Percentiles rank a stretch among this genome's conserved stretches.
Evolutionary conservation across 441 rosid genomes (phyloP).

Genomic region (Eutrema salsugineum): DNA sequence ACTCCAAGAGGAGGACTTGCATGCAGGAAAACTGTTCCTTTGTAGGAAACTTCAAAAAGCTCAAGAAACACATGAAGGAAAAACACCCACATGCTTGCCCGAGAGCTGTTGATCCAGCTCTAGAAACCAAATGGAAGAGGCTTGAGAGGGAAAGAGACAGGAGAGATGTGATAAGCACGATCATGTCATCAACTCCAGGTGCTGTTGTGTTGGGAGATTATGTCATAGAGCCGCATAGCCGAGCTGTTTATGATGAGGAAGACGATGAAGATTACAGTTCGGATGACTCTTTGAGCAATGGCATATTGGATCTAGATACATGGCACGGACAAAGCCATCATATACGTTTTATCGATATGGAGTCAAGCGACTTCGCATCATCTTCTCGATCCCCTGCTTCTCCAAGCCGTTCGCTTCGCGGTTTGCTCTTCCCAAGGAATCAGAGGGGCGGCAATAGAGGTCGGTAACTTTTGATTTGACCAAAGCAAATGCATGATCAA

Average conservation of each 20-base stretch:
- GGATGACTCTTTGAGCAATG: constrained; percentile 53
- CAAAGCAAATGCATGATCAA: not conserved
- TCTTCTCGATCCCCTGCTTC: constrained; percentile 39
- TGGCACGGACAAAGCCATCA: constrained; percentile 38
- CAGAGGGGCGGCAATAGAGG: constrained; percentile 41
- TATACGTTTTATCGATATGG: constrained; percentile 34
- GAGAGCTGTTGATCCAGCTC: constrained; percentile 55
- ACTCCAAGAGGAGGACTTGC: constrained; percentile 55
- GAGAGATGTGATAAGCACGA: constrained; percentile 59
- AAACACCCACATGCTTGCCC: constrained; percentile 65
- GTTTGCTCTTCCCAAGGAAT: constrained; percentile 43
- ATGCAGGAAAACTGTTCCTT: constrained; percentile 61
- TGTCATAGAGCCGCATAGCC: constrained; percentile 54
- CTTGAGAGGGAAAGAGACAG: constrained; percentile 52
- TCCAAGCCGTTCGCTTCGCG: constrained; percentile 29
- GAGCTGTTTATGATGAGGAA: constrained; percentile 26
- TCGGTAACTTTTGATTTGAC: constrained; percentile 24
- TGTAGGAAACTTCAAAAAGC: constrained; percentile 46
- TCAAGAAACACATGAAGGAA: constrained; percentile 54
- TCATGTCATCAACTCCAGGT: constrained; percentile 65
- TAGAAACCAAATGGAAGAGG: constrained; percentile 61
- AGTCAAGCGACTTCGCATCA: constrained; percentile 41
- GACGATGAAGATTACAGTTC: constrained; percentile 50
- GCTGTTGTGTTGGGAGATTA: constrained; percentile 63
- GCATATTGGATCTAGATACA: constrained; percentile 36